These are phyloP conservation scores for Kluyveromyces marxianus DNA, from an alignment of 1,139 yeast species.

Conservation along the genomic window DNA sequence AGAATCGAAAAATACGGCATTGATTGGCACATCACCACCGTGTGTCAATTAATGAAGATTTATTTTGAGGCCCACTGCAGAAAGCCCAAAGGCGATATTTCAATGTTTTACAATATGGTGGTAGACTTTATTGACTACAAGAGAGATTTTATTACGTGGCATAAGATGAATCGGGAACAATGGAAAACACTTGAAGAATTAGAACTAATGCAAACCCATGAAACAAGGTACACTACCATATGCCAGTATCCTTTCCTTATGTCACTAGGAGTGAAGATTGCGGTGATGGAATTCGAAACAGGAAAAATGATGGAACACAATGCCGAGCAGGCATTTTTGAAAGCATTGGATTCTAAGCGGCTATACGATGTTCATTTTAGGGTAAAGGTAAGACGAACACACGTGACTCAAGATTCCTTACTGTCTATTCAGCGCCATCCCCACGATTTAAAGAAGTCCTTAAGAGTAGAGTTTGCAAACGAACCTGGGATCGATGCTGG, in stretches of 20 bases:
- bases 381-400: constrained; percentile 58
- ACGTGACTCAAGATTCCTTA: constrained; percentile 69
- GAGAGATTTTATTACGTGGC: constrained; percentile 84
- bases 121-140: constrained; percentile 72
- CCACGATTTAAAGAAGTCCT: constrained; percentile 61
- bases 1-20: constrained; percentile 58
- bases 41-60: constrained; percentile 50
- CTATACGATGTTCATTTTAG: constrained; percentile 61
- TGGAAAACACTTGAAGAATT: background rate
- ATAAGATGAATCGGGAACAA: constrained; percentile 8
- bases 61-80: constrained; percentile 46
- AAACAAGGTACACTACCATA: constrained; percentile 39
- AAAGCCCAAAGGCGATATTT: constrained; percentile 19
- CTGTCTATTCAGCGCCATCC: constrained; percentile 47
- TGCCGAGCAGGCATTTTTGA: constrained; percentile 85
- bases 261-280: constrained; percentile 74
- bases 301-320: constrained; percentile 74
- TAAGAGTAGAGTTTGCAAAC: constrained; percentile 68
- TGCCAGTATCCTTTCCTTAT: constrained; percentile 81
- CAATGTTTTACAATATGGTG: constrained; percentile 68
- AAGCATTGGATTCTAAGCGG: constrained; percentile 55
- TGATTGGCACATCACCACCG: constrained; percentile 75
- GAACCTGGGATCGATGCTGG: constrained; percentile 97
- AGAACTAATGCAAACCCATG: constrained; percentile 7
- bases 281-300: constrained; percentile 76